These are phyloP conservation scores for Obba rivulosa DNA, from an alignment of 768 basidiomycete genomes.

Conservation along the genomic window DNA sequence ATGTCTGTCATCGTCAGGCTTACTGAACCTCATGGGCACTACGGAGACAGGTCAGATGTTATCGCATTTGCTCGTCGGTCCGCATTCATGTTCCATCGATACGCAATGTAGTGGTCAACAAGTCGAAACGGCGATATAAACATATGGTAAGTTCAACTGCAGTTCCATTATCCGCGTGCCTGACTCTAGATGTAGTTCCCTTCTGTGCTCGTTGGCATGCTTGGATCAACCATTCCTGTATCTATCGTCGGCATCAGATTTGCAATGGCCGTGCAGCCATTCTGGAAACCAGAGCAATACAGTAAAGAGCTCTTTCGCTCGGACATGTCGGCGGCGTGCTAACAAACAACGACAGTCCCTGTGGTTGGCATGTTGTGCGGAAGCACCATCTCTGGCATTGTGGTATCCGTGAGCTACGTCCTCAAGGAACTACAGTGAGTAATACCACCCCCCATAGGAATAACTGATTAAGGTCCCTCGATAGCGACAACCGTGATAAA, in stretches of 20 bases:
- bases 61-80: background rate
- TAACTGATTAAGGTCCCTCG: background rate
- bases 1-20: slow-evolving; percentile 31
- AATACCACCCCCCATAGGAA: background rate
- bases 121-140: slow-evolving; percentile 63
- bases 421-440: slow-evolving; percentile 71
- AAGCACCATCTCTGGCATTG: slow-evolving; percentile 69
- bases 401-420: slow-evolving; percentile 65
- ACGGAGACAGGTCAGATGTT: slow-evolving; percentile 61
- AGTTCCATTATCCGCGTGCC: background rate
- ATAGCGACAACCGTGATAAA: slow-evolving; percentile 78
- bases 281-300: slow-evolving; percentile 82
- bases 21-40: slow-evolving; percentile 74
- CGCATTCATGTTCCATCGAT: background rate
- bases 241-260: slow-evolving; percentile 71
- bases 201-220: slow-evolving; percentile 59
- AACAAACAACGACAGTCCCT: slow-evolving; percentile 46
- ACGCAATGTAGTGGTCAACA: slow-evolving; percentile 60
- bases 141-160: slow-evolving; percentile 52
- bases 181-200: slow-evolving; percentile 45
- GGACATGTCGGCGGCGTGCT: background rate
- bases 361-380: slow-evolving; percentile 86
- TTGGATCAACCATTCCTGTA: slow-evolving; percentile 74
- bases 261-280: slow-evolving; percentile 71
- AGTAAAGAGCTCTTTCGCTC: slow-evolving; percentile 36